Evolutionary conservation across 139 green algal genomes (phyloP), one percentile per base, ranked within the genome.

Genomic region (Tetradesmus lagerheimii): DNA sequence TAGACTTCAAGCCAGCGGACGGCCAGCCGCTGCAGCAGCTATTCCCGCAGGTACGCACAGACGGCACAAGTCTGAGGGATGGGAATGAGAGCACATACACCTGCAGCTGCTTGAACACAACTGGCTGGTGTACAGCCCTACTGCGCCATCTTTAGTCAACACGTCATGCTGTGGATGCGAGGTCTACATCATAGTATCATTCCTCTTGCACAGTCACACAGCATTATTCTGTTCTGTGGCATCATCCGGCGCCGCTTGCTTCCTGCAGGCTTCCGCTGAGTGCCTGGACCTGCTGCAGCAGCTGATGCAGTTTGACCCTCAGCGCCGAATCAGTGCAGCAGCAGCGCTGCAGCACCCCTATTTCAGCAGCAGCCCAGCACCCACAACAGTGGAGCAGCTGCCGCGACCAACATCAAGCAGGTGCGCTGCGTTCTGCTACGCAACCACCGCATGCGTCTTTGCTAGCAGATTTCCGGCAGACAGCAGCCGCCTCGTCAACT

Each of bases 301-400:
- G 18, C 53, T 94, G 47, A 62, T 91, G 35, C 29, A 35, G 1
- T 80, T 92, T 31, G 74, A 91, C 75, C 92, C 92, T 1, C 62
- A 67, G 38, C 62, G n/a, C 29, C 80, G 92, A 9, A 88, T 87
- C 67, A 93, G 89, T n/a, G 94, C 95, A 14, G 88, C 87, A 15
- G 88, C 96, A 23, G 96, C 96, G 16, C 89, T 98, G 43, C 74
- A 92, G 62, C 96, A 98, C 91, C 91, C 90, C 29, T 98, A 95
- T 67, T 98, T 98, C 88, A 89, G 78, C 39, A 83, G 57, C 14
- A 83, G 92, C 12, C 95, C 95, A 38, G 39, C 57, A 43, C 91
- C 95, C 14, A 94, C 93, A 20, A 41, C 74, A 15, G 39, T 64
- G n/a, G 86, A 85, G 25, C 80, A 92, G 66, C 90, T 96, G 66